These are phyloP conservation scores for Cladosporium sp. DNA, from an alignment of 2,329 filamentous ascomycete species.

Conservation along the genomic window DNA sequence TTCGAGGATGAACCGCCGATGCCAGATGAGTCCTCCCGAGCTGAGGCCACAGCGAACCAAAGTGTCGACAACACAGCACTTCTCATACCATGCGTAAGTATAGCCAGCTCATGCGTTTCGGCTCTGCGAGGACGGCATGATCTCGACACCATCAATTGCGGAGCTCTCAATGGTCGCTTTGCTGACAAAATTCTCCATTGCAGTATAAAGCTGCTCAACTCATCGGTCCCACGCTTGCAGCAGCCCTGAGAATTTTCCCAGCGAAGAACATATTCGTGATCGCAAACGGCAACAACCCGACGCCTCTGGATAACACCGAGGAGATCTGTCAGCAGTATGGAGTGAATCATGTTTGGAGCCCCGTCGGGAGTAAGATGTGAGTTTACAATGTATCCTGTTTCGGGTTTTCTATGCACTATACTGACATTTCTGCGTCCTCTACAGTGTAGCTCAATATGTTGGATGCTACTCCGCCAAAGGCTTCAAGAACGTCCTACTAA, in stretches of 20 bases:
- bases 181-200: not conserved
- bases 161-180: not conserved
- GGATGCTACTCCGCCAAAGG: slow-evolving; percentile 49
- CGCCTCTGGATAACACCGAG: slow-evolving; percentile 52
- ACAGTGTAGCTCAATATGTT: slow-evolving; percentile 50
- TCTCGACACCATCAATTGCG: not conserved
- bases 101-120: no score
- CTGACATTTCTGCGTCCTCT: not conserved
- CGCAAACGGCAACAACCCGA: slow-evolving; percentile 52
- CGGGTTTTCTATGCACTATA: not conserved
- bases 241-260: slow-evolving; percentile 51
- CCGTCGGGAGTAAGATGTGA: slow-evolving; percentile 51
- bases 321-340: slow-evolving; percentile 48
- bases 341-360: slow-evolving; percentile 54
- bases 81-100: slow-evolving; percentile 49
- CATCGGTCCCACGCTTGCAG: slow-evolving; percentile 47
- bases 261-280: slow-evolving; percentile 45
- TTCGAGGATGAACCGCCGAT: slow-evolving; percentile 41
- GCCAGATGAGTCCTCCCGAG: slow-evolving; percentile 24
- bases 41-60: slow-evolving; percentile 25
- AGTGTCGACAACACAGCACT: slow-evolving; percentile 42
- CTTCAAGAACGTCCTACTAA: slow-evolving; percentile 52
- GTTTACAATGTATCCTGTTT: not conserved
- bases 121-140: no score
- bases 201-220: slow-evolving; percentile 48